Evolutionary conservation across 2,329 filamentous ascomycete genomes (phyloP).

Genomic region (Fusarium nematophilum): DNA sequence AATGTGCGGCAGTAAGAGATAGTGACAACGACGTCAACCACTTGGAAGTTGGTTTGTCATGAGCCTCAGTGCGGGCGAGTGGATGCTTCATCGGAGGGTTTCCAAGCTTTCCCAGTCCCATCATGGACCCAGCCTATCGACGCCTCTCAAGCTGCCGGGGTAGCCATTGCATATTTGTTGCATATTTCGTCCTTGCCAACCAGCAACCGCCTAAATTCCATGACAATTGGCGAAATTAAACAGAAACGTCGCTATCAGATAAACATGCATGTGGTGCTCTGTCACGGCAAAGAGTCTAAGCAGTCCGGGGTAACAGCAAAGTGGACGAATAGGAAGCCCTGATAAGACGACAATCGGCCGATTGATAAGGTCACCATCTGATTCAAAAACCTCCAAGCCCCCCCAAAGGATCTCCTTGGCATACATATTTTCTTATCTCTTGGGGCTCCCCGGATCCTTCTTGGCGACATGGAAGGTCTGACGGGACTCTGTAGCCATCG

Average conservation of each 20-base stretch:
- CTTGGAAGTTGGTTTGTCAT: too few species aligned
- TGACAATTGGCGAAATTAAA: background rate
- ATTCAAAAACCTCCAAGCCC: background rate
- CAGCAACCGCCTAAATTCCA: background rate
- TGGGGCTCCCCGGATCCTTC: background rate
- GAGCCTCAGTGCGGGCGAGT: too few species aligned
- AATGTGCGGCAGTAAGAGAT: too few species aligned
- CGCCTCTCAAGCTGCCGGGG: too few species aligned
- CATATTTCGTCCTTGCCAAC: background rate
- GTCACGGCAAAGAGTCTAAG: background rate
- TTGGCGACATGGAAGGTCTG: too few species aligned
- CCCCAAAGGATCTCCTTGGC: slow-evolving; percentile 2
- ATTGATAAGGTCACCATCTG: slow-evolving; percentile 7
- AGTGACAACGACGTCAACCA: too few species aligned
- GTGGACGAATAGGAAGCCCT: slow-evolving; percentile 4
- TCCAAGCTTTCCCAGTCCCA: too few species aligned
- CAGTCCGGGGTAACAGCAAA: background rate
- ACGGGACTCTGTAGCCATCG: too few species aligned
- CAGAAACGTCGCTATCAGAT: background rate
- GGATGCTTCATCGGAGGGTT: too few species aligned
- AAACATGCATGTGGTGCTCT: background rate
- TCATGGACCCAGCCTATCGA: too few species aligned
- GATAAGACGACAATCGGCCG: background rate
- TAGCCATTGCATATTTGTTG: too few species aligned
- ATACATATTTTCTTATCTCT: slow-evolving; percentile 9